A percentile compares a stretch with the other conserved stretches of the same genome.
Conservation (phyloP, 2,329 filamentous ascomycete genomes). For the Harringtonia aguacate region DNA sequence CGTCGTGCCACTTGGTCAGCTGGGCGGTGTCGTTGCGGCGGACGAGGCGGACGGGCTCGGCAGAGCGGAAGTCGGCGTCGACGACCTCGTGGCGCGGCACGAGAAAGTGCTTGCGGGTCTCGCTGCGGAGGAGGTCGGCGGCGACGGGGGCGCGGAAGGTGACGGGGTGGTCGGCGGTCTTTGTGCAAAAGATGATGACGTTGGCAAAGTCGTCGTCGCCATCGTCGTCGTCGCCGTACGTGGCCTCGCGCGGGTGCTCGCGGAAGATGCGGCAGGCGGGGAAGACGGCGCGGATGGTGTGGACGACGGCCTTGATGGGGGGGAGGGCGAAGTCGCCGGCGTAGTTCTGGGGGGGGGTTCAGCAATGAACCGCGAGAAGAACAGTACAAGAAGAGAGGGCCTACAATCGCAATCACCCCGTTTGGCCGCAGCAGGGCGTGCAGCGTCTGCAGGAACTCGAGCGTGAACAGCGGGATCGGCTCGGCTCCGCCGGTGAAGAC, state of each 20-base stretch:
- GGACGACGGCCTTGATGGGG: slow-evolving; percentile 65
- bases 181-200: slow-evolving; percentile 88
- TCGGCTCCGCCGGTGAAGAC: slow-evolving; percentile 96
- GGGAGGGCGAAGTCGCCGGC: slow-evolving; percentile 77
- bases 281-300: slow-evolving; percentile 75
- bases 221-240: slow-evolving; percentile 32
- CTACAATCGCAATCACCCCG: slow-evolving; percentile 79
- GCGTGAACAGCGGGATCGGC: slow-evolving; percentile 77
- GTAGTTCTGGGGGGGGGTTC: slow-evolving; percentile 68
- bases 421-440: slow-evolving; percentile 60
- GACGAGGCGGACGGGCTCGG: slow-evolving; percentile 41
- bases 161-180: slow-evolving; percentile 37
- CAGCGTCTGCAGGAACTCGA: slow-evolving; percentile 68
- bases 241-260: slow-evolving; percentile 49
- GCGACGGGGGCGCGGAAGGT: slow-evolving; percentile 54
- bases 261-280: slow-evolving; percentile 87
- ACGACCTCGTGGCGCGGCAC: slow-evolving; percentile 62
- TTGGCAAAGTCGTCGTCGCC: slow-evolving; percentile 71
- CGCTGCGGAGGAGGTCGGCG: slow-evolving; percentile 62
- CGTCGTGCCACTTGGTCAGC: slow-evolving; percentile 60
- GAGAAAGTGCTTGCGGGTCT: slow-evolving; percentile 59
- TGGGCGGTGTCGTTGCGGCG: slow-evolving; percentile 52
- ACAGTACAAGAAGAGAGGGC: slow-evolving; percentile 19
- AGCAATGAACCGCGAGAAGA: not conserved
- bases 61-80: slow-evolving; percentile 33